Percentiles rank a stretch among this genome's conserved stretches.
Conservation (phyloP, 257 asterid species). For the Striga asiatica region DNA sequence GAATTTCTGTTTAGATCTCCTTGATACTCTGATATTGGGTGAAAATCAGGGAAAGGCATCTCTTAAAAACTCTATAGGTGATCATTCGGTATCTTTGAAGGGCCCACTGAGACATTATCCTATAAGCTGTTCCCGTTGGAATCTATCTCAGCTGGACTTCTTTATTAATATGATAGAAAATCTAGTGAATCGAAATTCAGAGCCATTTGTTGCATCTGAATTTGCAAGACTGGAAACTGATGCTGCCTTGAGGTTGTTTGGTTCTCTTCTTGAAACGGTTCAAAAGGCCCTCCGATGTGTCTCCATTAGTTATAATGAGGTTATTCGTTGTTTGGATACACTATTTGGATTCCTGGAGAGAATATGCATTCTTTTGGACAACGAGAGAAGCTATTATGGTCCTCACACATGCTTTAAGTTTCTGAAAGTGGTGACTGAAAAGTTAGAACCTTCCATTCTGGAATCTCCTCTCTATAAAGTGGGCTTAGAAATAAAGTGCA, state of each 20-base stretch:
- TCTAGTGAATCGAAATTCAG: slow-evolving; percentile 37
- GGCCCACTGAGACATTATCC: slow-evolving; percentile 41
- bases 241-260: slow-evolving; percentile 48
- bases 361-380: slow-evolving; percentile 27
- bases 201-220: slow-evolving; percentile 24
- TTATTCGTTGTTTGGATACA: slow-evolving; percentile 43
- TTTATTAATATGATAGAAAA: slow-evolving; percentile 40
- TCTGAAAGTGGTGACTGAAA: slow-evolving; percentile 42
- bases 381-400: slow-evolving; percentile 18
- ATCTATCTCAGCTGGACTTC: slow-evolving; percentile 48
- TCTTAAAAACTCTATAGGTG: slow-evolving; percentile 14
- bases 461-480: slow-evolving; percentile 66
- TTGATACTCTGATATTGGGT: slow-evolving; percentile 41
- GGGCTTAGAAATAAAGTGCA: slow-evolving; percentile 25
- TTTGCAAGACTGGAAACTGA: slow-evolving; percentile 23
- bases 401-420: slow-evolving; percentile 32
- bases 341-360: slow-evolving; percentile 40
- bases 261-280: slow-evolving; percentile 48
- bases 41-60: slow-evolving; percentile 20
- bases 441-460: slow-evolving; percentile 47
- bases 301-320: slow-evolving; percentile 40
- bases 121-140: slow-evolving; percentile 49
- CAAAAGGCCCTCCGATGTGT: slow-evolving; percentile 28
- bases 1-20: slow-evolving; percentile 53
- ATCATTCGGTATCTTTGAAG: slow-evolving; percentile 27